A percentile compares a stretch with the other conserved stretches of the same genome.
phyloP scores from a whole-genome alignment of 1,284 basidiomycete species.

The Neonothopanus nambi region DNA sequence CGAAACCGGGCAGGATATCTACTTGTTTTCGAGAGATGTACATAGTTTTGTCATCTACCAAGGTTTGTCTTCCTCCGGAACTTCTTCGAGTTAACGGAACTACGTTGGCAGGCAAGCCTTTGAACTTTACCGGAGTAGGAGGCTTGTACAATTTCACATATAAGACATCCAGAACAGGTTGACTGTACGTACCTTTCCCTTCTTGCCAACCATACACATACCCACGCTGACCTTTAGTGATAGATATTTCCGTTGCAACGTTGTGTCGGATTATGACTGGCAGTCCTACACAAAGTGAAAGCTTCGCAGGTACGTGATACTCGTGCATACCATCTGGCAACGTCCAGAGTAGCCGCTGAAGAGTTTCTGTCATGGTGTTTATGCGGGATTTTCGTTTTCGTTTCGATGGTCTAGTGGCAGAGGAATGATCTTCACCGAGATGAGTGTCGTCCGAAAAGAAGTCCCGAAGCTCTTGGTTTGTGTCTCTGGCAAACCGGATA shows the following conservation, averaged over 20 bases:
- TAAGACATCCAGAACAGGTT: constrained; percentile 1
- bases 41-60: constrained; percentile 32
- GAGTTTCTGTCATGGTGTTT: background rate
- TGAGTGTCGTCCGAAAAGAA: constrained; percentile 19
- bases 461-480: background rate
- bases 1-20: constrained; percentile 37
- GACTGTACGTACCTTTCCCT: constrained; percentile 24
- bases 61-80: too few relatives aligned
- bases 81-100: too few relatives aligned
- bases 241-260: constrained; percentile 36
- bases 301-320: constrained; percentile 32
- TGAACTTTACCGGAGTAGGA: constrained; percentile 28
- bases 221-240: constrained; percentile 43
- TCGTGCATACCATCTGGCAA: constrained; percentile 21
- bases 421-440: background rate
- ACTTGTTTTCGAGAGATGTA: constrained; percentile 32
- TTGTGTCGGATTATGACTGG: constrained; percentile 40
- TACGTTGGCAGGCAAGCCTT: constrained; percentile 35
- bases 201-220: constrained; percentile 34
- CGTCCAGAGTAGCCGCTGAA: constrained; percentile 31
- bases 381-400: background rate
- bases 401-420: background rate
- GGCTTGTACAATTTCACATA: constrained; percentile 33
- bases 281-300: too few relatives aligned
- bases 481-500: too few relatives aligned